These are phyloP conservation scores for Pseudozyma pruni DNA, from an alignment of 1,284 basidiomycete species.

Conservation along the genomic window DNA sequence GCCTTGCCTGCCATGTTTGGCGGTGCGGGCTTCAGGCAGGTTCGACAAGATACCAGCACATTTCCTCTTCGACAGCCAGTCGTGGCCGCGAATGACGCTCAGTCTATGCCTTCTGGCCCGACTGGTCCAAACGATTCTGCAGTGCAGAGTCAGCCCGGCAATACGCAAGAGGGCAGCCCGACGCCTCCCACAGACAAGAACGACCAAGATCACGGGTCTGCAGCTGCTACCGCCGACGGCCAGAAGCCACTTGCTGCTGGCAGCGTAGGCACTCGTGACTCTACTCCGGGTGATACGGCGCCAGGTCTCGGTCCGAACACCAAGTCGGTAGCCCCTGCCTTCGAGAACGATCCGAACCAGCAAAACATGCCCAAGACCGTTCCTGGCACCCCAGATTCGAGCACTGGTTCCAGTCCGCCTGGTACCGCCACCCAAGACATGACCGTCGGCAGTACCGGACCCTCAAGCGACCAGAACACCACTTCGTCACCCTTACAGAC, in stretches of 20 bases:
- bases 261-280: not conserved
- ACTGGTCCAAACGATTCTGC: not conserved
- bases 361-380: conserved; percentile 15
- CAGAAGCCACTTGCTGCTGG: conserved; percentile 1
- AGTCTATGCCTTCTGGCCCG: not conserved
- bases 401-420: no score
- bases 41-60: not conserved
- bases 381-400: not conserved
- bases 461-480: no score
- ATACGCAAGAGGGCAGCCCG: no score
- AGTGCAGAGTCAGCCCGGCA: not conserved
- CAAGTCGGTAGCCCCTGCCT: conserved; percentile 12
- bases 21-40: conserved; percentile 1
- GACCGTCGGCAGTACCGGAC: no score
- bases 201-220: no score
- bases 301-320: conserved; percentile 13
- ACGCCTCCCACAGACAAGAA: no score
- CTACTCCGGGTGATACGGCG: not conserved
- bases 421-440: no score
- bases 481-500: no score
- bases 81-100: not conserved
- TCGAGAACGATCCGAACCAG: conserved; percentile 13
- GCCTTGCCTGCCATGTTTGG: conserved; percentile 10
- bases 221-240: no score
- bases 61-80: not conserved